phyloP scores from a whole-genome alignment of 805 yeast species.

The Pichia membranifaciens region DNA sequence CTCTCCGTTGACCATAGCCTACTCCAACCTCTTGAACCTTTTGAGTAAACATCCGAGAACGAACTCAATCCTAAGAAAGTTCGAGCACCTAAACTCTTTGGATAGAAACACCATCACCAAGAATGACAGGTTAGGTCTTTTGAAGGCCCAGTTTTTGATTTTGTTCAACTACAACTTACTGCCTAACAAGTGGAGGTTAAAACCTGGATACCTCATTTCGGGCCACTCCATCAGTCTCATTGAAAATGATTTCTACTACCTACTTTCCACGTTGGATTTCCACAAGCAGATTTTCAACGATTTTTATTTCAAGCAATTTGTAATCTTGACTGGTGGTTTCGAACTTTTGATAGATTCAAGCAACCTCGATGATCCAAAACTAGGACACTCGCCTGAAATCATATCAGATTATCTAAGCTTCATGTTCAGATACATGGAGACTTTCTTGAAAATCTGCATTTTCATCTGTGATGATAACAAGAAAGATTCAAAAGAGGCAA shows the following conservation, averaged over 20 bases:
- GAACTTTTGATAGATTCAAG: constrained; percentile 27
- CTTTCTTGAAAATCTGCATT: constrained; percentile 25
- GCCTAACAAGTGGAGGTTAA: constrained; percentile 36
- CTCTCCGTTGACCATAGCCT: constrained; percentile 42
- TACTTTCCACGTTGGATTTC: constrained; percentile 24
- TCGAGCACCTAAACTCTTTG: constrained; percentile 23
- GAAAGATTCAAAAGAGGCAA: constrained; percentile 7
- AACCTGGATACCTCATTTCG: constrained; percentile 24
- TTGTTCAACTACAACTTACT: constrained; percentile 34
- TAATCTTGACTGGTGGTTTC: constrained; percentile 36
- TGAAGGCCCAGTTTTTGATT: constrained; percentile 29
- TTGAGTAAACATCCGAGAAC: constrained; percentile 32
- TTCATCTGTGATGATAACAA: constrained; percentile 20
- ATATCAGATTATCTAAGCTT: constrained; percentile 34
- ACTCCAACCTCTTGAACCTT: constrained; percentile 37
- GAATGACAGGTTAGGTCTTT: constrained; percentile 28
- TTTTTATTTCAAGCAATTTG: constrained; percentile 32
- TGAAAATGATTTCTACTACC: constrained; percentile 30
- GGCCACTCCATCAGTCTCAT: constrained; percentile 27
- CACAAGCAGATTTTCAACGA: constrained; percentile 32
- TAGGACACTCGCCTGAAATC: constrained; percentile 22
- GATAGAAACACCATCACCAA: constrained; percentile 28
- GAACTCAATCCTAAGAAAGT: constrained; percentile 25
- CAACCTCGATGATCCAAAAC: constrained; percentile 18
- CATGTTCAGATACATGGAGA: constrained; percentile 35